These are phyloP conservation scores for Mycena citricolor DNA, from an alignment of 1,284 basidiomycete species.

Conservation along the genomic window DNA sequence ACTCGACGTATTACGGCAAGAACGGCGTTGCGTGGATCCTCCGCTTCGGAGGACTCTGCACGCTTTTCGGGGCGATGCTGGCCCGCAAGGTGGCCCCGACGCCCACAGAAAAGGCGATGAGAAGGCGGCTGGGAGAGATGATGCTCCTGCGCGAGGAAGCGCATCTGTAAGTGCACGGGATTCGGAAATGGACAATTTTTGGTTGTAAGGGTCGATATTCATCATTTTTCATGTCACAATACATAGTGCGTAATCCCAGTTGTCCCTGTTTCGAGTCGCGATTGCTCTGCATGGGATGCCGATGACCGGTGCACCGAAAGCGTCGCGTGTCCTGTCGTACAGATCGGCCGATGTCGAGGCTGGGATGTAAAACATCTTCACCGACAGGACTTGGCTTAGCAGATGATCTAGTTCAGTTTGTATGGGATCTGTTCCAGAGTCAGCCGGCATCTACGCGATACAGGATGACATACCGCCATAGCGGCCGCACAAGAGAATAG, in stretches of 20 bases:
- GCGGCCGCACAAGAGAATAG: slow-evolving; percentile 45
- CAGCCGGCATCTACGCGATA: not conserved
- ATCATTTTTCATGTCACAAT: no score
- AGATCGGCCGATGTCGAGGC: slow-evolving; percentile 20
- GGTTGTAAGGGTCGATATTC: no score
- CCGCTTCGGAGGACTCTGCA: slow-evolving; percentile 83
- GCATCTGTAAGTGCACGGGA: slow-evolving; percentile 12
- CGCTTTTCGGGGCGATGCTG: slow-evolving; percentile 69
- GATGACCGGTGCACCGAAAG: slow-evolving; percentile 42
- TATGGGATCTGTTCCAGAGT: slow-evolving; percentile 1
- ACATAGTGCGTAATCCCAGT: slow-evolving; percentile 64
- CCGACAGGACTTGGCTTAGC: slow-evolving; percentile 34
- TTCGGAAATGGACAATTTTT: no score
- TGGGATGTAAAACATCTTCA: slow-evolving; percentile 46
- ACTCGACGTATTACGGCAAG: slow-evolving; percentile 72
- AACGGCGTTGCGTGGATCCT: slow-evolving; percentile 92
- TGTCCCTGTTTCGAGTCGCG: slow-evolving; percentile 39
- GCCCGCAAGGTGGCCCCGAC: slow-evolving; percentile 84
- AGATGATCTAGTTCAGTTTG: slow-evolving; percentile 15
- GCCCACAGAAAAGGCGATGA: slow-evolving; percentile 85
- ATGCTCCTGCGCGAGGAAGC: slow-evolving; percentile 61
- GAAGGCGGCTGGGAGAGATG: slow-evolving; percentile 78
- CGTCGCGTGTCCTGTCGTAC: slow-evolving; percentile 4
- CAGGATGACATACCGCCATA: slow-evolving; percentile 31
- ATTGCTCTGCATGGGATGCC: slow-evolving; percentile 55